Evolutionary conservation across 257 asterid species (phyloP).

Genomic region (Rauvolfia tetraphylla): DNA sequence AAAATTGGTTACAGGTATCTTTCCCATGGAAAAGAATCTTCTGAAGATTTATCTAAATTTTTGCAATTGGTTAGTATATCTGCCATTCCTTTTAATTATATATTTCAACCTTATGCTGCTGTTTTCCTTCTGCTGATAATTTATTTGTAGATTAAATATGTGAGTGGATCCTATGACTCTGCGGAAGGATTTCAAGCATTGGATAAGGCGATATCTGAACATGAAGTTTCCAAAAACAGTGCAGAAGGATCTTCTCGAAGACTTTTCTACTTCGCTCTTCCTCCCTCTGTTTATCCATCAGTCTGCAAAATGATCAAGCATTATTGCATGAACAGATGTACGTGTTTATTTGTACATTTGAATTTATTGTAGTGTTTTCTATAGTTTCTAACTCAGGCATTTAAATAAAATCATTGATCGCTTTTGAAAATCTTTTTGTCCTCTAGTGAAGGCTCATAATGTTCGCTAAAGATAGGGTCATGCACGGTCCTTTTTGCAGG

Average conservation of each 20-base stretch:
- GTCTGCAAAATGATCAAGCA: conserved; percentile 93
- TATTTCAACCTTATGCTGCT: not conserved
- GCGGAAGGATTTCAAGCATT: conserved; percentile 78
- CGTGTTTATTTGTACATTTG: conserved; percentile 14
- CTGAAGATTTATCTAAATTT: conserved; percentile 49
- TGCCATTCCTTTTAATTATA: conserved; percentile 5
- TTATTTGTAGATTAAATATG: conserved; percentile 73
- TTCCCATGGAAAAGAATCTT: conserved; percentile 48
- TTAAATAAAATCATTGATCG: not conserved
- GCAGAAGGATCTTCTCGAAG: conserved; percentile 80
- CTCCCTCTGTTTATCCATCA: conserved; percentile 97
- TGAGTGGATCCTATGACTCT: conserved; percentile 85
- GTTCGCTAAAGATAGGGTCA: too few relatives aligned
- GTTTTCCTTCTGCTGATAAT: conserved; percentile 7
- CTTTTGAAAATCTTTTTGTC: not conserved
- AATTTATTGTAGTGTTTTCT: not conserved
- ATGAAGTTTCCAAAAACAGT: conserved; percentile 67
- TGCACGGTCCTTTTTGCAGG: too few relatives aligned
- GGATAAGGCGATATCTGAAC: conserved; percentile 80
- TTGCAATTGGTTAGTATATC: conserved; percentile 73
- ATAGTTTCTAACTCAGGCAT: not conserved
- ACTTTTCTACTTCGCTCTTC: conserved; percentile 97
- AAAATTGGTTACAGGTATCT: conserved; percentile 54
- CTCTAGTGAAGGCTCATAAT: not conserved
- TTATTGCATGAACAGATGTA: conserved; percentile 73